Base-by-base conservation (phyloP, 371 early-diverging fungal species). In the Syncephalastrum racemosum region DNA sequence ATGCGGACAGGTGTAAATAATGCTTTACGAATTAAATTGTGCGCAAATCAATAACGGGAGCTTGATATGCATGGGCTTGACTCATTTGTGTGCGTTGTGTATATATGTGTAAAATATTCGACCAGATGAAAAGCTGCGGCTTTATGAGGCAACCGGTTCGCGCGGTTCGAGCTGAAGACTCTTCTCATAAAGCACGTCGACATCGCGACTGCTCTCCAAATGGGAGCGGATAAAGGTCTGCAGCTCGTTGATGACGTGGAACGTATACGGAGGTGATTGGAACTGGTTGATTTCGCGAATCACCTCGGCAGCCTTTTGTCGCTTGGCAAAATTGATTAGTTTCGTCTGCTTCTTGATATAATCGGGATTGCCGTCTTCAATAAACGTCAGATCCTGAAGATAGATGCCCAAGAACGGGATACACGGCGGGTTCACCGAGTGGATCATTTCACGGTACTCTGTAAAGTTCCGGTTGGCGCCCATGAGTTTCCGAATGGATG, bases 291-390 rank as follows among this genome's bases (percentile, higher is more conserved):
- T 83, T 46, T 95, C 93, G 14, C 90, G 85, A 63, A 97, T 88
- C 40, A 92, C 86, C 57, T 92, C 90, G 1, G 94, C 91, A 0
- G 90, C 86, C 67, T 90, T 91, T 62, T 83, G 80, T 53, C 89
- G 82, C 73, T 96, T 96, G 59, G 82, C 85, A 72, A 95, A 96
- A 71, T 97, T 97, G 75, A 97, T 92, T 23, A 91, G 69, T 15
- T 67, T 71, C 2, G 68, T 69, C 40, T 71, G 71, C 69, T 81
- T 74, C 55, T 67, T 58, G 31, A 93, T 64, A 60, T 80, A 81
- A 63, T 94, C 90, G 12, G 89, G 82, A 71, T 93, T 95, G 39
- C 96, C 95, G 53, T 94, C 94, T 65, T 94, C 92, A 49, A 95
- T 90, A 70, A 96, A 95, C 19, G 94, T 93, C 61, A 97, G 66